Evolutionary conservation across 179 eudicot genomes (phyloP).

Genomic region (Spinacia oleracea): DNA sequence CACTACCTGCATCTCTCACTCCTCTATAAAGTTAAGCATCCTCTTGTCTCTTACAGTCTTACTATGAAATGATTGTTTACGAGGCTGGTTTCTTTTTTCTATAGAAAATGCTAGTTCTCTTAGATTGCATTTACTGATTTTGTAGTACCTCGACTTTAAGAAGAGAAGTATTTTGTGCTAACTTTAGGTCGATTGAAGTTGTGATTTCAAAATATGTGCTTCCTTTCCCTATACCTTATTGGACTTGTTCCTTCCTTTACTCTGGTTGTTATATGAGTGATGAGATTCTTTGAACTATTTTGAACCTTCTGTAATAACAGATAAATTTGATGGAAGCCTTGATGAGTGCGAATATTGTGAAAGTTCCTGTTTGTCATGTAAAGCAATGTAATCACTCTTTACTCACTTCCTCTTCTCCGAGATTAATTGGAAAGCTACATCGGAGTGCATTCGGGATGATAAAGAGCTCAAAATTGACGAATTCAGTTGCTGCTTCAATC

Average conservation of each 20-base stretch:
- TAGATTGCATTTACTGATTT: background rate
- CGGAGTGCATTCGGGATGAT: constrained; percentile 37
- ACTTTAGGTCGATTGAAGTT: background rate
- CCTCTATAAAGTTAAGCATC: background rate
- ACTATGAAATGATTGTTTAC: background rate
- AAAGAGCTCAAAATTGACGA: constrained; percentile 39
- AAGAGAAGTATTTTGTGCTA: background rate
- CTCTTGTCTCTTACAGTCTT: background rate
- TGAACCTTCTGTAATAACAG: constrained; percentile 21
- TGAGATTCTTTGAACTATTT: background rate
- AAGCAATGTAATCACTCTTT: constrained; percentile 29
- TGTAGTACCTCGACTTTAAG: background rate
- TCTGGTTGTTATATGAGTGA: background rate
- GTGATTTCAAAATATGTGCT: background rate
- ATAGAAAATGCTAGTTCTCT: background rate
- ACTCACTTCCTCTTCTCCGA: constrained; percentile 30
- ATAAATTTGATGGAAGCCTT: constrained; percentile 60
- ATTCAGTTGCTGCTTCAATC: constrained; percentile 49
- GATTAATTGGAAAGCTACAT: constrained; percentile 28
- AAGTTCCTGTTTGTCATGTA: constrained; percentile 28
- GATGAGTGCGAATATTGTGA: constrained; percentile 43
- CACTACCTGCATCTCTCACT: background rate
- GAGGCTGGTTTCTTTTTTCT: background rate
- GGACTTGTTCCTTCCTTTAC: background rate
- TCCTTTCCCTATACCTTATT: too few relatives aligned